A percentile compares a stretch with the other conserved stretches of the same genome.
phyloP scores from a whole-genome alignment of 2,329 filamentous ascomycete species.

The Lasiodiplodia gonubiensis region DNA sequence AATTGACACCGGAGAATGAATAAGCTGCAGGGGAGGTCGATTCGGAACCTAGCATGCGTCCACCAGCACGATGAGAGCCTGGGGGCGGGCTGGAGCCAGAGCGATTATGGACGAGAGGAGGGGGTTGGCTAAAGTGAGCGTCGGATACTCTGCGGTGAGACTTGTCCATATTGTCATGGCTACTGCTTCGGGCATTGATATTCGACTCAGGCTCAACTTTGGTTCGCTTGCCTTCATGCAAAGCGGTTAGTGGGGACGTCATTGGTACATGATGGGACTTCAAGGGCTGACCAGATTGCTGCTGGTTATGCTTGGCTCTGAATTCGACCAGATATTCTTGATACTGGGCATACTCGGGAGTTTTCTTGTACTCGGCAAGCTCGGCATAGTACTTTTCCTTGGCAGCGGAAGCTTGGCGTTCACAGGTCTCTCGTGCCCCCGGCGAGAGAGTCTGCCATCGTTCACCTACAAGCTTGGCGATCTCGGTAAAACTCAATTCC shows the following conservation, averaged over 20 bases:
- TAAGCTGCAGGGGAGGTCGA: constrained; percentile 43
- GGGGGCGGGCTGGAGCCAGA: constrained; percentile 40
- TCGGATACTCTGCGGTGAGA: constrained; percentile 39
- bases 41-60: constrained; percentile 38
- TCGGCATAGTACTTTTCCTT: constrained; percentile 81
- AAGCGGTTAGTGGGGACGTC: not conserved
- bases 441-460: constrained; percentile 76
- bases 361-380: constrained; percentile 78
- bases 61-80: constrained; percentile 38
- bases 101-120: constrained; percentile 32
- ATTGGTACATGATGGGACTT: not conserved
- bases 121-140: constrained; percentile 34
- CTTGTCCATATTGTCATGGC: constrained; percentile 41
- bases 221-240: constrained; percentile 50
- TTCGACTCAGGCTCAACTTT: constrained; percentile 49
- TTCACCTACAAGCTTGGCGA: constrained; percentile 81
- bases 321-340: constrained; percentile 77
- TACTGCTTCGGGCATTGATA: constrained; percentile 40
- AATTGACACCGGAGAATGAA: constrained; percentile 41
- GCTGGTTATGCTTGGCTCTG: constrained; percentile 68
- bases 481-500: constrained; percentile 80
- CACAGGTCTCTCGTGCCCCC: constrained; percentile 72
- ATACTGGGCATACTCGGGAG: constrained; percentile 70
- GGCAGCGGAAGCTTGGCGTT: constrained; percentile 71
- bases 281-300: constrained; percentile 41